Conservation (phyloP, 768 basidiomycete species). For the Boletus rubroflammeus region DNA sequence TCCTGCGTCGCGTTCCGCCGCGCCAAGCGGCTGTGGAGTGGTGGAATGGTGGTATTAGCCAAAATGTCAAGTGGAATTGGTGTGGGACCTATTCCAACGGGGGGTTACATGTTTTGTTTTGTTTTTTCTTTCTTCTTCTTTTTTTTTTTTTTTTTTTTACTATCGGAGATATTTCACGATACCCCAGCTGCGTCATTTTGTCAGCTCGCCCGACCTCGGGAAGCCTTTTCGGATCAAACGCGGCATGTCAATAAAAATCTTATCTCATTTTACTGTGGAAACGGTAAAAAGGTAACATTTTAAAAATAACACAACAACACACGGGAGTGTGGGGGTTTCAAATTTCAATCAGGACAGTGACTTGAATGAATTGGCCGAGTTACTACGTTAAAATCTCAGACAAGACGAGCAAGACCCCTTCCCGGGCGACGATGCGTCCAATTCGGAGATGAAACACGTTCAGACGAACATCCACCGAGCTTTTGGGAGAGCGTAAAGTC, state of each 20-base stretch:
- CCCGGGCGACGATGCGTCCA: background rate
- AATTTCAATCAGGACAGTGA: background rate
- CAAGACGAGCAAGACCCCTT: background rate
- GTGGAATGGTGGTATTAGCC: slow-evolving; percentile 5
- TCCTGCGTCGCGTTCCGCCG: slow-evolving; percentile 1
- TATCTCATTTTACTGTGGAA: slow-evolving; percentile 19
- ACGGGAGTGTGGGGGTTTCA: background rate
- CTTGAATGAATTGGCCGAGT: no score
- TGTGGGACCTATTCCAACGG: background rate
- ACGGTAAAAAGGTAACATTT: background rate
- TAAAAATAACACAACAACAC: background rate
- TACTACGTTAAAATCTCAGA: no score
- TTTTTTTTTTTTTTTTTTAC: background rate
- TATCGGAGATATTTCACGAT: slow-evolving; percentile 1
- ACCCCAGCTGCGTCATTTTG: slow-evolving; percentile 32
- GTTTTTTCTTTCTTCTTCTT: background rate
- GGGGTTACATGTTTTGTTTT: background rate
- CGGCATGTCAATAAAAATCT: slow-evolving; percentile 15
- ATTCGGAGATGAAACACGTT: background rate
- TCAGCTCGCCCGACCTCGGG: slow-evolving; percentile 1
- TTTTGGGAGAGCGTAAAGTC: background rate
- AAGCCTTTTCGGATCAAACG: slow-evolving; percentile 26
- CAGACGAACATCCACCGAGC: background rate
- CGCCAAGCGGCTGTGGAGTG: slow-evolving; percentile 12
- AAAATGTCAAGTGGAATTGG: background rate